Percentiles rank a stretch among this genome's conserved stretches.
Evolutionary conservation across 176 grass and related monocot genomes (phyloP).

Genomic region (Rhipidocladum racemiflorum): DNA sequence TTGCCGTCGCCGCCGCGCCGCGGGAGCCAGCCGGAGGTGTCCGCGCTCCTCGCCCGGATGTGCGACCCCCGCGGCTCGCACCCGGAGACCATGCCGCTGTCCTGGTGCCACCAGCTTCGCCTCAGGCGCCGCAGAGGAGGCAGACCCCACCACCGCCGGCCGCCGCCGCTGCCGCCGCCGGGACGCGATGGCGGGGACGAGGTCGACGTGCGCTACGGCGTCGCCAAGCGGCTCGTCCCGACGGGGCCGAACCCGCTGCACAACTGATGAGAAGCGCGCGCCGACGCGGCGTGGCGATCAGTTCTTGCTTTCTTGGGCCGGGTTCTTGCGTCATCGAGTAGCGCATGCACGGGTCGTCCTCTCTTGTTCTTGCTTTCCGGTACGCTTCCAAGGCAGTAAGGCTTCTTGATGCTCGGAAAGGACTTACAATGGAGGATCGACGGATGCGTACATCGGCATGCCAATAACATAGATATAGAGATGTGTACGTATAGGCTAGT

Average conservation of each 20-base stretch:
- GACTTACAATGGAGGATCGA: constrained; percentile 83
- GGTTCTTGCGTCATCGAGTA: neutral
- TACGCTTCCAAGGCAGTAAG: no score
- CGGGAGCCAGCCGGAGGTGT: neutral
- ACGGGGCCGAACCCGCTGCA: constrained; percentile 89
- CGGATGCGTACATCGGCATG: constrained; percentile 30
- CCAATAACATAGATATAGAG: constrained; percentile 36
- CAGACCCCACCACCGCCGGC: constrained; percentile 3
- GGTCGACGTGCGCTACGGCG: constrained; percentile 68
- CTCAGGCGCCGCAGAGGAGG: neutral
- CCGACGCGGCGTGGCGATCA: constrained; percentile 6
- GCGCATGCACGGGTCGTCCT: constrained; percentile 36
- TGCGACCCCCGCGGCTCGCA: constrained; percentile 33
- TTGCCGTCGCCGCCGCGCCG: neutral
- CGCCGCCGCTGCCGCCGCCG: constrained; percentile 31
- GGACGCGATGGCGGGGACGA: constrained; percentile 50
- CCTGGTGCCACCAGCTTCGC: constrained; percentile 49
- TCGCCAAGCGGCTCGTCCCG: constrained; percentile 73
- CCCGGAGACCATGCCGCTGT: neutral
- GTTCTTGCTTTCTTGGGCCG: constrained; percentile 48
- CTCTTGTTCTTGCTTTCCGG: constrained; percentile 86
- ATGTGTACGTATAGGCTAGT: constrained; percentile 20
- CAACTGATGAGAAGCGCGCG: constrained; percentile 43
- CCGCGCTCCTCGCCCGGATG: constrained; percentile 24
- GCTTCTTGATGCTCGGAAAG: constrained; percentile 50